Evolutionary conservation across 352 stramenopile genomes (phyloP).

Genomic region (Phytopythium oedochilum): DNA sequence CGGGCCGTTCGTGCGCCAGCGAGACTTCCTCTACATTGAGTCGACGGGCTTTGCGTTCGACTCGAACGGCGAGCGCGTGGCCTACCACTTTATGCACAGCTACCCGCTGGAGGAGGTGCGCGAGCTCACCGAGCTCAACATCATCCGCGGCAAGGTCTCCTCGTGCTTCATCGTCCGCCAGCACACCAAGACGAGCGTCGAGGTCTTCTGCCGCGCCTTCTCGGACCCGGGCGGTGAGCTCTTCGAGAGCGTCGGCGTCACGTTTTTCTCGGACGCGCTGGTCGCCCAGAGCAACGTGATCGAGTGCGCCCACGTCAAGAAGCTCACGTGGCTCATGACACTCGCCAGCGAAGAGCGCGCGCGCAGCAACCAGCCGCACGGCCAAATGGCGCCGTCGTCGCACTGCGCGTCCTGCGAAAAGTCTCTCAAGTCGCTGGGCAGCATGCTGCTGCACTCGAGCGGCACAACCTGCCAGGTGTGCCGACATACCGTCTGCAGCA

Average conservation of each 20-base stretch:
- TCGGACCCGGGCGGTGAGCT: slow-evolving; percentile 35
- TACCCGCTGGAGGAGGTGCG: slow-evolving; percentile 29
- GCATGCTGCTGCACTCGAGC: slow-evolving; percentile 20
- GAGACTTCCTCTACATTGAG: slow-evolving; percentile 35
- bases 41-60: slow-evolving; percentile 20
- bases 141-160: slow-evolving; percentile 31
- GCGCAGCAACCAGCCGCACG: slow-evolving; percentile 15
- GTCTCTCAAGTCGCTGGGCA: slow-evolving; percentile 24
- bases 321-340: slow-evolving; percentile 54
- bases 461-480: slow-evolving; percentile 34
- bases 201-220: slow-evolving; percentile 49
- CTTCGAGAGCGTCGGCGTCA: slow-evolving; percentile 23
- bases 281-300: slow-evolving; percentile 33
- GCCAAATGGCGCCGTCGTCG: slow-evolving; percentile 2
- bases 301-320: slow-evolving; percentile 60
- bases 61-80: slow-evolving; percentile 22
- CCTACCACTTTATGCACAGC: slow-evolving; percentile 29
- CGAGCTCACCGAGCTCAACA: slow-evolving; percentile 21
- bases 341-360: slow-evolving; percentile 6
- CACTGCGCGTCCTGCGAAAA: slow-evolving; percentile 31
- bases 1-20: slow-evolving; percentile 21
- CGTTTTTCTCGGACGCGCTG: slow-evolving; percentile 31
- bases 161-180: slow-evolving; percentile 38
- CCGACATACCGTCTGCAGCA: slow-evolving; percentile 38
- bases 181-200: slow-evolving; percentile 19